Base-by-base conservation (phyloP, 305 asterid species). In the Caryopteris hybrid region DNA sequence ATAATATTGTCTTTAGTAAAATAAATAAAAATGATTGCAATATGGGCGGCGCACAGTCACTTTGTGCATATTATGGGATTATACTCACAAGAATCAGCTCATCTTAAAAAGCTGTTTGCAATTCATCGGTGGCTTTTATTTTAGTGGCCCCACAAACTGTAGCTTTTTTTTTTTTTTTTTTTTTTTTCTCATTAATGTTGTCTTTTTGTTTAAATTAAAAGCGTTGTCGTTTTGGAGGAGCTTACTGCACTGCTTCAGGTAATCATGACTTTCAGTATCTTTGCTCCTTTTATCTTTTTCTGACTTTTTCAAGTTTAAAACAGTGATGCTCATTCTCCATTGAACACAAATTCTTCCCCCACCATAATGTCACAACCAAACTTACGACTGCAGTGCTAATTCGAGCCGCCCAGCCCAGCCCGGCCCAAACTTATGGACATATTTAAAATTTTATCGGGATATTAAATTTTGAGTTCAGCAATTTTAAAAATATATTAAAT, bases 261-360 rank as follows among this genome's bases (percentile, higher is more conserved):
- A 80, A 85, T 78, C 78, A 85, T 81, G 79, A 64, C 66, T 64
- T 70, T 64, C 43, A 39, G 77, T 59, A 57, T 53, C 58, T 70
- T 75, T 67, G 42, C 13, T 46, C 57, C 23, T 36, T 68, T 25
- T 70, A 51, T 42, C 54, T 58, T 59, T 57, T 75, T 60, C 33
- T 75, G 46, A 74, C 64, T 58, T 67, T 75, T 39, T 74, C 6
- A 71, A 71, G 61, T 34, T n/a, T 72, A 61, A 22, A 20, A 47
- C 58, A 52, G 86, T 80, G 75, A 74, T 70, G 41, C 21, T 53
- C 20, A 38, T 57, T 45, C 75, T 34, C 29, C 39, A 66, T 74
- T 69, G 48, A 70, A 64, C 79, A 76, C 83, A 75, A 70, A 61
- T 55, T 66, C 59, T 29, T 45, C 64, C 25, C 34, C 74, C 52